Conservation (phyloP, 2,329 filamentous ascomycete species). For the Ascocoryne sarcoides region DNA sequence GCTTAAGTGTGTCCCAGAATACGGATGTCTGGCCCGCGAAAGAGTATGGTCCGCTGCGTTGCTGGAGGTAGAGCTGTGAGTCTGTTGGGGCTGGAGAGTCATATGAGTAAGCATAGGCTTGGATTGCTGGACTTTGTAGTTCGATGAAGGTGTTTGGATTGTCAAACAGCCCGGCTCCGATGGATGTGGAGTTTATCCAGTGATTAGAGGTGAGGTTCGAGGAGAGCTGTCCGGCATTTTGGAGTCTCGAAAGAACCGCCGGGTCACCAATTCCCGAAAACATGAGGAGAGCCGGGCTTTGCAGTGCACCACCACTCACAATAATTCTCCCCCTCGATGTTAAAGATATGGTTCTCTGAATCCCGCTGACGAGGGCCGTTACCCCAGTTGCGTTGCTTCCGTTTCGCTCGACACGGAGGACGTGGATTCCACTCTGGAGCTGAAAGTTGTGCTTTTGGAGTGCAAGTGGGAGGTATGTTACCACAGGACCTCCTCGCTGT, state of each 20-base stretch:
- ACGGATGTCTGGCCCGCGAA: constrained; percentile 44
- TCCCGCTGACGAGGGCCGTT: constrained; percentile 29
- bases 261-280: constrained; percentile 40
- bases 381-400: constrained; percentile 33
- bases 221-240: constrained; percentile 30
- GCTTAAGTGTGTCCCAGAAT: constrained; percentile 42
- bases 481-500: constrained; percentile 40
- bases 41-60: constrained; percentile 42
- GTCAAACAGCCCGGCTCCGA: constrained; percentile 44
- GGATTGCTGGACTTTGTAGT: constrained; percentile 33
- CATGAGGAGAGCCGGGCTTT: constrained; percentile 43
- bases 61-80: constrained; percentile 37
- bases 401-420: constrained; percentile 35
- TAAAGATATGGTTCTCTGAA: constrained; percentile 13
- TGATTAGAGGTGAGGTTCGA: constrained; percentile 22
- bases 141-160: constrained; percentile 48
- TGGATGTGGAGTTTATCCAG: constrained; percentile 41
- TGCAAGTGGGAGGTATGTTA: constrained; percentile 42
- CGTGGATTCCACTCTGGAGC: constrained; percentile 35
- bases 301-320: constrained; percentile 40
- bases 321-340: constrained; percentile 31
- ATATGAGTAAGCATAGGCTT: constrained; percentile 42
- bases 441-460: constrained; percentile 34
- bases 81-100: constrained; percentile 34
- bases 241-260: constrained; percentile 24